Conservation (phyloP, 2,329 filamentous ascomycete genomes). For the Pseudogymnoascus sp. region DNA sequence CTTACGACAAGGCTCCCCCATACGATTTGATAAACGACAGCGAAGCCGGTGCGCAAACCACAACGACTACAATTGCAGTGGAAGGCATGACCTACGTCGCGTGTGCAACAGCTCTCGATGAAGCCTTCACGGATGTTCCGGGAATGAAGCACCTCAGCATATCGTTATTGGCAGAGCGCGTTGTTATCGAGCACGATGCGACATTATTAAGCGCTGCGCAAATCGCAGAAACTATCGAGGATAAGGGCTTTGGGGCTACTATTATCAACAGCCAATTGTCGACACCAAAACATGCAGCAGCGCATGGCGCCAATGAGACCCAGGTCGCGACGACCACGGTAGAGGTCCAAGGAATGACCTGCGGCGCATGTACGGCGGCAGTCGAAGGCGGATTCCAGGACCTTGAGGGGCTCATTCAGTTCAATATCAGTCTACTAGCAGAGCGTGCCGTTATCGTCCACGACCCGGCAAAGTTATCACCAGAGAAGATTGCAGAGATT, state of each 20-base stretch:
- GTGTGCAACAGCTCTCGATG: constrained; percentile 78
- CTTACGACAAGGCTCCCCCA: constrained; percentile 28
- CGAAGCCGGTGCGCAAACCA: constrained; percentile 25
- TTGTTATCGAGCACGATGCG: constrained; percentile 74
- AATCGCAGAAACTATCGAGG: constrained; percentile 52
- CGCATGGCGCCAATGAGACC: constrained; percentile 29
- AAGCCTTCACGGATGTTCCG: constrained; percentile 64
- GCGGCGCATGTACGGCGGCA: constrained; percentile 89
- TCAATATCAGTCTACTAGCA: constrained; percentile 90
- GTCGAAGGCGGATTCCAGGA: constrained; percentile 75
- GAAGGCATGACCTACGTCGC: constrained; percentile 89
- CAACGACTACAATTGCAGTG: constrained; percentile 66
- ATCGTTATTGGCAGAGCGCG: constrained; percentile 74
- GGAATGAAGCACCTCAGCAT: constrained; percentile 73
- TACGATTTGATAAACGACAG: constrained; percentile 26
- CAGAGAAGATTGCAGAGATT: constrained; percentile 68
- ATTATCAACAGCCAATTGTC: constrained; percentile 62
- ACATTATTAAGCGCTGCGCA: constrained; percentile 41
- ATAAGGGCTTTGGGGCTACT: constrained; percentile 71
- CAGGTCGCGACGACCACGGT: constrained; percentile 67
- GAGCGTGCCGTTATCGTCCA: constrained; percentile 86
- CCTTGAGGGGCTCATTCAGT: constrained; percentile 70
- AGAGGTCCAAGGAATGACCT: constrained; percentile 93
- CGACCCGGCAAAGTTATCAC: constrained; percentile 59
- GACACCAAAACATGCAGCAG: constrained; percentile 19